These are phyloP conservation scores for Wolfiporia cocos DNA, from an alignment of 1,284 basidiomycete species.

Conservation along the genomic window DNA sequence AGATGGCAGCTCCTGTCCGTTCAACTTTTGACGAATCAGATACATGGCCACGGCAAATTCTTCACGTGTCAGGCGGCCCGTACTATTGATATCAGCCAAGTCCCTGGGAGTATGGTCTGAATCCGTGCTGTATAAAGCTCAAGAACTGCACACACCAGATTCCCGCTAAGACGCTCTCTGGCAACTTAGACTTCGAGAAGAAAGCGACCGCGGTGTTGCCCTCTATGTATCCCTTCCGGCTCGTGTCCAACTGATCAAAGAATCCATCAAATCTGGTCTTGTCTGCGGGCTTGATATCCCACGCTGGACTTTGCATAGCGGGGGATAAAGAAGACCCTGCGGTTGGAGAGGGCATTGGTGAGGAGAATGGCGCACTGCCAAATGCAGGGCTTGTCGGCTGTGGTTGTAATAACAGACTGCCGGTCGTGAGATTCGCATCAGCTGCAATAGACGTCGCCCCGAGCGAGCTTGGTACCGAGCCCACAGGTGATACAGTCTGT, in stretches of 20 bases:
- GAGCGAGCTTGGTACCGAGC: too few species aligned
- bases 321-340: constrained; percentile 2
- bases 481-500: too few species aligned
- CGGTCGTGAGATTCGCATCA: not conserved
- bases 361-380: not conserved
- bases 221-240: constrained; percentile 77
- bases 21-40: constrained; percentile 83
- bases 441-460: not conserved
- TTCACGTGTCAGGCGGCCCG: constrained; percentile 84
- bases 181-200: constrained; percentile 87
- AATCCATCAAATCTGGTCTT: constrained; percentile 78
- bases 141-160: constrained; percentile 65
- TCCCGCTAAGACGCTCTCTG: constrained; percentile 79
- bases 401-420: not conserved
- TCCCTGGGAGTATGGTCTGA: constrained; percentile 56
- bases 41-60: constrained; percentile 97
- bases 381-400: not conserved
- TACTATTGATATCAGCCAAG: constrained; percentile 84
- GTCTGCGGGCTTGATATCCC: constrained; percentile 82
- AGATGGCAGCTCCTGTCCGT: constrained; percentile 75
- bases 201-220: constrained; percentile 94
- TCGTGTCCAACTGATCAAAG: constrained; percentile 81
- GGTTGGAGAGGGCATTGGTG: not conserved
- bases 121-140: not conserved
- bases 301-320: constrained; percentile 27